These are phyloP conservation scores for Escallonia herrerae DNA, from an alignment of 129 eudicot species.

Conservation along the genomic window DNA sequence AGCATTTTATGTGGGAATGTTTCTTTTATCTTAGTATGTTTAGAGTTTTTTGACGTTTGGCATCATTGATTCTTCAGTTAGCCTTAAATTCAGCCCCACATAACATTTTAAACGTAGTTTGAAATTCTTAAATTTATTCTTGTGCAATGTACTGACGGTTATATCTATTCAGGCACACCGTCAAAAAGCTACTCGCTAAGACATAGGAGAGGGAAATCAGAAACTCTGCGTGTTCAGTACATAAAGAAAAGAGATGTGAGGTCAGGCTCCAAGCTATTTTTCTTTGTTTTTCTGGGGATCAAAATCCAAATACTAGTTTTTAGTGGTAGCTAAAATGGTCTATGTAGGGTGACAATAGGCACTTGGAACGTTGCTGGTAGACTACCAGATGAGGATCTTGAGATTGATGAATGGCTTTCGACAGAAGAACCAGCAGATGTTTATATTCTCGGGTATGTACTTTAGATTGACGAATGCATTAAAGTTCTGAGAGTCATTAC, in stretches of 20 bases:
- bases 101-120: too few species aligned
- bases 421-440: constrained; percentile 83
- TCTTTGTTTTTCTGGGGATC: not conserved
- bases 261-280: constrained; percentile 44
- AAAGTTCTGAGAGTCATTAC: not conserved
- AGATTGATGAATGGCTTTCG: constrained; percentile 88
- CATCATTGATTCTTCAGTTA: too few species aligned
- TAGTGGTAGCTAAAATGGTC: not conserved
- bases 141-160: not conserved
- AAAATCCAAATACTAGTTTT: not conserved
- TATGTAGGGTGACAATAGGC: constrained; percentile 73
- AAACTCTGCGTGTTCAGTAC: constrained; percentile 76
- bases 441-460: constrained; percentile 76
- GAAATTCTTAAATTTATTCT: too few species aligned
- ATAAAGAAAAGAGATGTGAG: constrained; percentile 86
- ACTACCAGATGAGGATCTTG: constrained; percentile 65
- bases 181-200: constrained; percentile 23
- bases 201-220: constrained; percentile 88
- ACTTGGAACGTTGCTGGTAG: constrained; percentile 99
- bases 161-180: constrained; percentile 36
- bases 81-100: too few species aligned
- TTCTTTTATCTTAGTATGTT: too few species aligned
- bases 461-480: not conserved
- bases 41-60: too few species aligned
- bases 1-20: too few species aligned